Conservation (phyloP, 2,329 filamentous ascomycete genomes). For the Ophiostoma tasmaniense region DNA sequence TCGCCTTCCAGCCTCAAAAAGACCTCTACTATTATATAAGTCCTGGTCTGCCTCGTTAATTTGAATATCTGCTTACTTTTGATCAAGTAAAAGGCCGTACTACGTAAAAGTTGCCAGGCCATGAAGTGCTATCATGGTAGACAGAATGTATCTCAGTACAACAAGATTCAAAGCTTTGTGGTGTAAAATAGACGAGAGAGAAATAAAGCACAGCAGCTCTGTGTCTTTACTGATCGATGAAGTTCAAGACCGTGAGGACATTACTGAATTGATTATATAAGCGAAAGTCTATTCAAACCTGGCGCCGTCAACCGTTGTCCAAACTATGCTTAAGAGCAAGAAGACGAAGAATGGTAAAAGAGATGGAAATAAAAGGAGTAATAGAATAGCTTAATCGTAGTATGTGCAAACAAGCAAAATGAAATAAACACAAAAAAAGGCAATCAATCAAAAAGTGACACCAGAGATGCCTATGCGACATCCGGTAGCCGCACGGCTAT, state of each 20-base stretch:
- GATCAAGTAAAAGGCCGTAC: neutral
- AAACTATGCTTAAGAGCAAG: slow-evolving; percentile 2
- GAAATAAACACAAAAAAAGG: neutral
- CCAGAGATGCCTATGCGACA: slow-evolving; percentile 47
- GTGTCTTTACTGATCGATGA: neutral
- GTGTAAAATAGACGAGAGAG: neutral
- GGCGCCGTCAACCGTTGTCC: slow-evolving; percentile 3
- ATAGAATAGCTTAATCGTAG: neutral
- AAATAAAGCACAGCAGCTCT: neutral
- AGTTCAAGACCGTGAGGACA: neutral
- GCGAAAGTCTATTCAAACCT: neutral
- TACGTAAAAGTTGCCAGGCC: neutral
- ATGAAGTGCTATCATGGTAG: neutral
- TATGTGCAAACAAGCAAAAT: neutral
- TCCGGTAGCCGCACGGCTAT: slow-evolving; percentile 95
- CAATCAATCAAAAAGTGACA: neutral
- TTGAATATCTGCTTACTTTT: neutral
- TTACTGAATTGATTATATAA: neutral
- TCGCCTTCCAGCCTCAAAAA: neutral
- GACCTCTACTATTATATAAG: neutral
- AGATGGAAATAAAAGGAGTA: neutral
- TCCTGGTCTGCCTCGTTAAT: neutral
- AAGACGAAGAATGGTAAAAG: neutral
- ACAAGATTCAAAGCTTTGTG: neutral
- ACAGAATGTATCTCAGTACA: neutral